phyloP scores from a whole-genome alignment of 768 basidiomycete genomes.

The Mycena haematopus region DNA sequence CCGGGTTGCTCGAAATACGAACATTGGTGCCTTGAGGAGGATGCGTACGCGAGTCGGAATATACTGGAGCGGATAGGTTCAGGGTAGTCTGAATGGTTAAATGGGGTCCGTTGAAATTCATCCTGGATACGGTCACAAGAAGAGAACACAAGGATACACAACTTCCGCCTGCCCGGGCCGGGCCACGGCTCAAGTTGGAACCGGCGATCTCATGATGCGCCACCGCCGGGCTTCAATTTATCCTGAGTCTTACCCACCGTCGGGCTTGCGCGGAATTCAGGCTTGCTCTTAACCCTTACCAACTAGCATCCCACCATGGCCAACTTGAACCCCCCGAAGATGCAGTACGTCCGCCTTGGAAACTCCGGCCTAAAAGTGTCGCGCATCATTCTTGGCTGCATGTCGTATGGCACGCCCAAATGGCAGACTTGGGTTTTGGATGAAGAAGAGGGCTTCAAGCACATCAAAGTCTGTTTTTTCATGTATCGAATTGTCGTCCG shows the following conservation, averaged over 20 bases:
- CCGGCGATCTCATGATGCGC: too few species aligned
- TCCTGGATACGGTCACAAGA: not conserved
- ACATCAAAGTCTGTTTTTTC: slow-evolving; percentile 39
- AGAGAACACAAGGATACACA: not conserved
- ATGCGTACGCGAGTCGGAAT: slow-evolving; percentile 50
- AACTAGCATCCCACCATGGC: slow-evolving; percentile 1
- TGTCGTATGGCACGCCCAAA: slow-evolving; percentile 34
- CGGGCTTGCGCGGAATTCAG: too few species aligned
- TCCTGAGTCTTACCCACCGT: too few species aligned
- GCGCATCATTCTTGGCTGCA: slow-evolving; percentile 35
- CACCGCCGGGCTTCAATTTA: too few species aligned
- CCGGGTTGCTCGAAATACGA: slow-evolving; percentile 22
- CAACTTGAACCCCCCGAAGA: slow-evolving; percentile 2
- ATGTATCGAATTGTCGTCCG: not conserved
- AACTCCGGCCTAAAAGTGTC: slow-evolving; percentile 19
- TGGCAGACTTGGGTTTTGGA: slow-evolving; percentile 40
- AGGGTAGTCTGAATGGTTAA: slow-evolving; percentile 26
- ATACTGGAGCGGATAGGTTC: slow-evolving; percentile 29
- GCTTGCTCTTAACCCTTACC: too few species aligned
- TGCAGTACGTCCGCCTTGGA: slow-evolving; percentile 14
- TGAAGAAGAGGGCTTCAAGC: slow-evolving; percentile 44
- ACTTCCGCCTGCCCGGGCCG: too few species aligned
- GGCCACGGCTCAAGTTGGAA: too few species aligned
- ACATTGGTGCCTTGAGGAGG: slow-evolving; percentile 45
- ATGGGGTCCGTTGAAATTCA: not conserved